phyloP scores from a whole-genome alignment of 2,329 filamentous ascomycete genomes.

The Ceratocystis variospora region DNA sequence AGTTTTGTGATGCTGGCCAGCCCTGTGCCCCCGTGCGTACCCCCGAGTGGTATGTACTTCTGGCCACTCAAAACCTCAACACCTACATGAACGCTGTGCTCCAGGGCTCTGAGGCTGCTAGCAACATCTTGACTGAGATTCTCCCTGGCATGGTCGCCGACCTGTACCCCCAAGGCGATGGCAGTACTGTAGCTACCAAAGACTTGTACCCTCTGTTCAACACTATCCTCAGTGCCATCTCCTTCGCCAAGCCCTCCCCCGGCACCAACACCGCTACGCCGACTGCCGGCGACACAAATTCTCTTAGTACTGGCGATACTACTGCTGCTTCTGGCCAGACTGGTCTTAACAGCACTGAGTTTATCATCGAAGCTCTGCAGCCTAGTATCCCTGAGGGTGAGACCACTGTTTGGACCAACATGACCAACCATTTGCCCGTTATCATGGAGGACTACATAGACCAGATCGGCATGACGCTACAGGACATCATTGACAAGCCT shows the following conservation, averaged over 20 bases:
- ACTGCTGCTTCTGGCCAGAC: neutral
- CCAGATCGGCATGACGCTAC: conserved; percentile 11
- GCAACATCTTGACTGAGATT: conserved; percentile 17
- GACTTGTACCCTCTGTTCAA: conserved; percentile 18
- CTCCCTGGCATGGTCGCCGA: conserved; percentile 19
- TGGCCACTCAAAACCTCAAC: conserved; percentile 19
- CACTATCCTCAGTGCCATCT: conserved; percentile 13
- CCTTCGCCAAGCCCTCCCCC: conserved; percentile 13
- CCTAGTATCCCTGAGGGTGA: neutral
- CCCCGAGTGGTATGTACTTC: conserved; percentile 18
- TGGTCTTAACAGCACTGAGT: neutral
- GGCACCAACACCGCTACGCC: neutral
- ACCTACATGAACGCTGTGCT: conserved; percentile 20
- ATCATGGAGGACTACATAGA: conserved; percentile 14
- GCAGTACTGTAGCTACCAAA: conserved; percentile 17
- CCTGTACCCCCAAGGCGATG: conserved; percentile 17
- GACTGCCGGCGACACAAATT: neutral
- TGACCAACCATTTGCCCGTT: conserved; percentile 9
- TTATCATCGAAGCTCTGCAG: neutral
- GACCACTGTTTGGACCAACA: conserved; percentile 7
- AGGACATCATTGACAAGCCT: conserved; percentile 18
- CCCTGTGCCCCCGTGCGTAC: conserved; percentile 19
- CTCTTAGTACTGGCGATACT: neutral
- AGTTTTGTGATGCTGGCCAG: conserved; percentile 20
- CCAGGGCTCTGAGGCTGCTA: conserved; percentile 11